These are phyloP conservation scores for Penicillium arizonense DNA, from an alignment of 495 filamentous ascomycete species.

Conservation along the genomic window DNA sequence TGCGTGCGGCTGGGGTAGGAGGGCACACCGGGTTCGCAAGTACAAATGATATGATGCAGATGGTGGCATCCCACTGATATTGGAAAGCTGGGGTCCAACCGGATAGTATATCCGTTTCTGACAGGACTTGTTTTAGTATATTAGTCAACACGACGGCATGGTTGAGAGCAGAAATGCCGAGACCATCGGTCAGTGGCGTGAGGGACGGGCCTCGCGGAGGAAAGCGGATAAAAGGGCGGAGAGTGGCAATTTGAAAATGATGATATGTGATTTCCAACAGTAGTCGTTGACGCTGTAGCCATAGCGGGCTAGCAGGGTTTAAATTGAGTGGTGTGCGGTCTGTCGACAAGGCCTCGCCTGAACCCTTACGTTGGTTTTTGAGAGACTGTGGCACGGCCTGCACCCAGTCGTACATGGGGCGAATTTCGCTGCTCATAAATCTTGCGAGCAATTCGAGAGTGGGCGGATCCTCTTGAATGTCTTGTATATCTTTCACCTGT, in stretches of 20 bases:
- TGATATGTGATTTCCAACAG: constrained; percentile 32
- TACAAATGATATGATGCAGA: constrained; percentile 48
- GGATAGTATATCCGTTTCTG: constrained; percentile 39
- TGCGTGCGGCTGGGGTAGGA: constrained; percentile 28
- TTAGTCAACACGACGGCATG: constrained; percentile 48
- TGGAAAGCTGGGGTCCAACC: constrained; percentile 48
- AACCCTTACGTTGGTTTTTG: constrained; percentile 27
- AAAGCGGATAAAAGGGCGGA: constrained; percentile 28
- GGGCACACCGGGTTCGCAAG: constrained; percentile 39
- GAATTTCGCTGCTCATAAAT: constrained; percentile 26
- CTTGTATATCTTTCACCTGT: background rate
- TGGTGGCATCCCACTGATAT: constrained; percentile 50
- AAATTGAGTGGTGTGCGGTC: constrained; percentile 35
- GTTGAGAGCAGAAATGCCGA: constrained; percentile 32
- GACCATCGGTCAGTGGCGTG: constrained; percentile 26
- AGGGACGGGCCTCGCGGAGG: constrained; percentile 4
- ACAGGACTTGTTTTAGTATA: constrained; percentile 48
- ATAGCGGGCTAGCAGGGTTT: constrained; percentile 29
- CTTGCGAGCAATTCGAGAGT: constrained; percentile 23
- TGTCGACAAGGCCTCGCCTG: constrained; percentile 37
- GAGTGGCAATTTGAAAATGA: constrained; percentile 20
- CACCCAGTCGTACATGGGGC: constrained; percentile 32
- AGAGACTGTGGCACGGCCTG: constrained; percentile 34
- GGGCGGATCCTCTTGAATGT: constrained; percentile 8
- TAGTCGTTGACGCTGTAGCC: constrained; percentile 31